Evolutionary conservation across 345 rosid genomes (phyloP), one percentile per base, ranked within the genome.

Genomic region (Adansonia digitata): DNA sequence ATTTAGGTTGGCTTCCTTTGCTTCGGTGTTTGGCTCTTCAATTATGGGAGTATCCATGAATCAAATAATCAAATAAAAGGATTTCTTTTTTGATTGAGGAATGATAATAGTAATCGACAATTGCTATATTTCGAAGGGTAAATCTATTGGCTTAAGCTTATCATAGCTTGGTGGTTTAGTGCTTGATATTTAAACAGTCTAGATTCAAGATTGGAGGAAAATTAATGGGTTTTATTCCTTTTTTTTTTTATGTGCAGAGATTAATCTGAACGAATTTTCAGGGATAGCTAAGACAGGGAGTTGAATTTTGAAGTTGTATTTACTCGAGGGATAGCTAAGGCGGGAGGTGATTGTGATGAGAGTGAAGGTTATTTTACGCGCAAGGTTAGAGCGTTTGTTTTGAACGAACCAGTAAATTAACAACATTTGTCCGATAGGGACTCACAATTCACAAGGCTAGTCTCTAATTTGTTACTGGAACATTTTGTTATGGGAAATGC

Each of bases 31-130:
- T 34, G 51, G 42, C n/a, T 71, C 12, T 18, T 53, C 13, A 37
- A 74, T 53, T 6, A 65, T 37, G 14, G 55, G 13, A 42, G n/a
- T 22, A 5, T 40, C 73, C 78, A 55, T 75, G 66, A 18, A 31
- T 7, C 18, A 64, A 14, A n/a, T 39, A 39, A 39, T 5, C 6
- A 40, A 4, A 17, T 4, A 17, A 26, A 52, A 27, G 40, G 15
- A 69, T 45, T 67, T 26, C 0, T 20, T 40, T 24, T 64, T 26
- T 2, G 15, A 22, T 26, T 24, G 35, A 29, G 5, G 24, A 8
- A 5, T 34, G 67, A 34, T 61, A 31, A 31, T 18, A 6, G 15
- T 49, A 49, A 49, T 49, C 18, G 55, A 7, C 1, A 20, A 53
- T 56, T 56, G 0, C 29, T 57, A 55, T 57, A 26, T 57, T 57